Evolutionary conservation across 495 filamentous ascomycete species (phyloP), one percentile per base, ranked within the genome.

Genomic region (Penicillium argentinense): DNA sequence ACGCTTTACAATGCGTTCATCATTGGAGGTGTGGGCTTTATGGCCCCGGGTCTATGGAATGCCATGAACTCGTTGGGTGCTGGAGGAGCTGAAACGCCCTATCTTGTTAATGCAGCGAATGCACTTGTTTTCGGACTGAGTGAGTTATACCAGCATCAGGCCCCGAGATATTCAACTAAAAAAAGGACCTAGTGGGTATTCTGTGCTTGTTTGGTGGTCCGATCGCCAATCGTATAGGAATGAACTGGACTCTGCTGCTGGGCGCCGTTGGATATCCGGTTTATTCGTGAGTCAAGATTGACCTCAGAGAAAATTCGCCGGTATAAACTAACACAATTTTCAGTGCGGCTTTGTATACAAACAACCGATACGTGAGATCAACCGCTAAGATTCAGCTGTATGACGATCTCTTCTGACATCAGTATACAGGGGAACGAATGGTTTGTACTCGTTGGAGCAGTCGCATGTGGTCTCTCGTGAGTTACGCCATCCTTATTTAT

Each of bases 11-110:
- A 84, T 68, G 79, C 79, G 19, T 68, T 55, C 24, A 41, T 69
- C 16, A 68, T 71, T 32, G 68, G 68, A 9, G 62, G 51, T 11
- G 62, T 70, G 1, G 66, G 66, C 19, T 72, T 72, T 40, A 42
- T 68, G 14, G 66, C 66, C 5, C 68, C 66, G 0, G 68, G 68
- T 9, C 32, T 72, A 23, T 69, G 60, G 61, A 75, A 75, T 52
- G 83, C 83, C 12, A 85, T 85, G 78, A 85, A 83, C 54, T 79
- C 78, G 0, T 69, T 85, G n/a, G 83, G 83, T 19, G 83, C 82
- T 12, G 83, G 83, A 29, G 83, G 83, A 22, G 72, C 72, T 11
- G 70, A 78, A 49, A 71, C 57, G 19, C 83, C 83, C 4, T 75
- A 74, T 39, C 71, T 85, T 24, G 74, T 85, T 43, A 85, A 85